Conservation (phyloP, 345 rosid species). For the Arabis alpina region DNA sequence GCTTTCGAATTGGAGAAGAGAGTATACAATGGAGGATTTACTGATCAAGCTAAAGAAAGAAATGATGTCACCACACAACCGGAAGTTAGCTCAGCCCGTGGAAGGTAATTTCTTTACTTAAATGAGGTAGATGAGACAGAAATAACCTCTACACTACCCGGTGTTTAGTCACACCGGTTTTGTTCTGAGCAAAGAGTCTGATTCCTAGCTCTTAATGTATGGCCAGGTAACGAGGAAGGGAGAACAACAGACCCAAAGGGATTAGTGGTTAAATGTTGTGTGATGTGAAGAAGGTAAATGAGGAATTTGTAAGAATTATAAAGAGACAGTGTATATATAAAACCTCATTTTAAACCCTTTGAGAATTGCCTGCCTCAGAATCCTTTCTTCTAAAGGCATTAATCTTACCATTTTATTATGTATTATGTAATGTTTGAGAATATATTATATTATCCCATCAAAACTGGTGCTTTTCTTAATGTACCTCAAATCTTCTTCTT, state of each 20-base stretch:
- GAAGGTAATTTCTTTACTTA: slow-evolving; percentile 49
- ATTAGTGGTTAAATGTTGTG: slow-evolving; percentile 69
- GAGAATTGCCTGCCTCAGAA: slow-evolving; percentile 10
- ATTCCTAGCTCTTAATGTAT: too few relatives aligned
- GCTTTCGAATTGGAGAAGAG: slow-evolving; percentile 74
- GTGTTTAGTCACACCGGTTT: too few relatives aligned
- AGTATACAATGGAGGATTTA: slow-evolving; percentile 77
- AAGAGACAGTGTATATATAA: slow-evolving; percentile 33
- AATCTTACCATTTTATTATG: slow-evolving; percentile 19
- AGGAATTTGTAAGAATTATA: slow-evolving; percentile 18
- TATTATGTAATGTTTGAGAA: slow-evolving; percentile 31
- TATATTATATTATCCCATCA: slow-evolving; percentile 2
- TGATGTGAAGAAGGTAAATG: slow-evolving; percentile 50
- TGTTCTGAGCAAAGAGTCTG: too few relatives aligned
- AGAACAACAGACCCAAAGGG: slow-evolving; percentile 79
- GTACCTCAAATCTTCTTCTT: not conserved
- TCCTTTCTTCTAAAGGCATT: slow-evolving; percentile 8
- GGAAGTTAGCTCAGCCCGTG: slow-evolving; percentile 74
- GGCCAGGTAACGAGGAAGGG: slow-evolving; percentile 80
- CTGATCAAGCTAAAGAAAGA: slow-evolving; percentile 74
- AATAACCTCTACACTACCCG: too few relatives aligned
- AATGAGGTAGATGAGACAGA: too few relatives aligned
- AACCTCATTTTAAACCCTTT: slow-evolving; percentile 20
- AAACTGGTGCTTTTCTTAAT: slow-evolving; percentile 11
- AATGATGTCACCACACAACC: slow-evolving; percentile 72